Conservation (phyloP, 2,329 filamentous ascomycete genomes). For the Penicillium griseofulvum region DNA sequence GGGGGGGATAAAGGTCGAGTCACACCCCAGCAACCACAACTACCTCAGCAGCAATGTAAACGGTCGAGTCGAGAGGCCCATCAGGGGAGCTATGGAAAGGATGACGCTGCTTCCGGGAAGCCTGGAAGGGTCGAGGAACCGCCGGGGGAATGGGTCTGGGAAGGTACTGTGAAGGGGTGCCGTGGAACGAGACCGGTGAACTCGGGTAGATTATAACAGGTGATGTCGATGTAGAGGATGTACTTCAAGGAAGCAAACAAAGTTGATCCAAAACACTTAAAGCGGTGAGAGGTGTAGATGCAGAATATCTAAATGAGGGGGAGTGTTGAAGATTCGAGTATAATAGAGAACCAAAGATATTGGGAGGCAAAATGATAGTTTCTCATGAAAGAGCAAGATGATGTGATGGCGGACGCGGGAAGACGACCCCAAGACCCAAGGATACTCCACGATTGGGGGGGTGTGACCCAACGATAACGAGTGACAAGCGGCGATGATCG, state of each 20-base stretch:
- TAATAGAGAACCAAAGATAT: constrained; percentile 1
- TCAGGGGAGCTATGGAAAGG: constrained; percentile 27
- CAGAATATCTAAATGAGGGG: background rate
- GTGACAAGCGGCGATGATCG: constrained; percentile 25
- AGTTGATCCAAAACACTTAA: constrained; percentile 4
- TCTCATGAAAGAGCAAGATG: constrained; percentile 25
- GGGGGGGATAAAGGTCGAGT: constrained; percentile 12
- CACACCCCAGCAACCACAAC: constrained; percentile 33
- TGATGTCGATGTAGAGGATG: constrained; percentile 4
- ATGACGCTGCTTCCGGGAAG: constrained; percentile 13
- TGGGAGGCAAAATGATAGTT: constrained; percentile 7
- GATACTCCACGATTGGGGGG: constrained; percentile 22
- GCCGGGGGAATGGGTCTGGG: constrained; percentile 12
- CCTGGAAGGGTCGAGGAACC: constrained; percentile 16
- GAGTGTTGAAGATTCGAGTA: constrained; percentile 2
- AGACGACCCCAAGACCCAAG: constrained; percentile 23
- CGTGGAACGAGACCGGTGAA: constrained; percentile 17
- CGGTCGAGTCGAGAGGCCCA: constrained; percentile 31
- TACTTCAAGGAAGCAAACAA: constrained; percentile 1
- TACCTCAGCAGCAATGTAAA: constrained; percentile 34
- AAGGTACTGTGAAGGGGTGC: constrained; percentile 8
- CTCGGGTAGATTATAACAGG: constrained; percentile 2
- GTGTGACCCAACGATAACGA: constrained; percentile 35
- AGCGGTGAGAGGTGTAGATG: constrained; percentile 1
- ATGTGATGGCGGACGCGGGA: constrained; percentile 30